phyloP scores from a whole-genome alignment of 2,329 filamentous ascomycete genomes.

The Monilinia vaccinii-corymbosi region DNA sequence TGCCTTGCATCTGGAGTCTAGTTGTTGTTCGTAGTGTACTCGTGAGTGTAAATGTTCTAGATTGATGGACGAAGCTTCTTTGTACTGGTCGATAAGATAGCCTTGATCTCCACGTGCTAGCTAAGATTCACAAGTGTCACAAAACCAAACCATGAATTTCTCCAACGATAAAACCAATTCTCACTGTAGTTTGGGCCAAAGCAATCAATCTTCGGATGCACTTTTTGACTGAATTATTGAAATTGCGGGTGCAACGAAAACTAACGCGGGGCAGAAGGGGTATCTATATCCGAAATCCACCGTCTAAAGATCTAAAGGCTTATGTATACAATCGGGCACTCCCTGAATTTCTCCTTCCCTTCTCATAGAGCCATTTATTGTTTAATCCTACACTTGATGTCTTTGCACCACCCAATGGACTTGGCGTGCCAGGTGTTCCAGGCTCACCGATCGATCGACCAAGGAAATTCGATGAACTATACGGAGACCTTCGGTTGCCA shows the following conservation, averaged over 20 bases:
- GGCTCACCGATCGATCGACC: conserved; percentile 35
- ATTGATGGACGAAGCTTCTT: conserved; percentile 4
- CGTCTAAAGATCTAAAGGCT: conserved; percentile 3
- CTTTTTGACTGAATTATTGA: not conserved
- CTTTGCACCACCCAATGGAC: conserved; percentile 52
- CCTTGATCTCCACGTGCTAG: conserved; percentile 7
- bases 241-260: not conserved
- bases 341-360: conserved; percentile 42
- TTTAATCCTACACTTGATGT: conserved; percentile 70
- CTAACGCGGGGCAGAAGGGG: conserved; percentile 14
- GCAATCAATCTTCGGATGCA: not conserved
- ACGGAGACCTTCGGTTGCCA: conserved; percentile 50
- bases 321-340: conserved; percentile 24
- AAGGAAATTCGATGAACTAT: conserved; percentile 48
- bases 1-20: conserved; percentile 20
- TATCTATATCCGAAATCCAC: conserved; percentile 23
- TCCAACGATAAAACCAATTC: not conserved
- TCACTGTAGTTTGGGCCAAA: not conserved
- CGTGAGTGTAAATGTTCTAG: not conserved
- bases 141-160: not conserved
- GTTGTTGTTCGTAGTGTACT: conserved; percentile 7
- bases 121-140: not conserved
- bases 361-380: conserved; percentile 93
- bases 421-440: conserved; percentile 58
- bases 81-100: conserved; percentile 4